Conservation (phyloP, 176 grass and related monocot species). For the Cymbopogon citratus region DNA sequence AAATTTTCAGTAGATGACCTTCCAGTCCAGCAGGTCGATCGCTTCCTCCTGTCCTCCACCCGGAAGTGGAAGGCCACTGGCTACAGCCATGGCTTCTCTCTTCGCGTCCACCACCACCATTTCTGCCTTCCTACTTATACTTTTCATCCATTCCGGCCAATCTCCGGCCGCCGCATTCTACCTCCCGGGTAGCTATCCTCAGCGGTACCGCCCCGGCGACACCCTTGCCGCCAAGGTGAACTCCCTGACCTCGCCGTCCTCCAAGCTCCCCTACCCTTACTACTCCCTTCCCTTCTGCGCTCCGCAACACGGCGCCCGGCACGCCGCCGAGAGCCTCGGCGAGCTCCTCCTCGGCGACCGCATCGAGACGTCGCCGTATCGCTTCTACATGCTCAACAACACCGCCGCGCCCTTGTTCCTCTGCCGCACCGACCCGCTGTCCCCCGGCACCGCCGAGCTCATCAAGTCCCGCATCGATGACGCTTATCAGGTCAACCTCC, state of each 20-base stretch:
- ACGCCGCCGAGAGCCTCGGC: slow-evolving; percentile 56
- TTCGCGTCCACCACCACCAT: background rate
- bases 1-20: background rate
- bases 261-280: slow-evolving; percentile 58
- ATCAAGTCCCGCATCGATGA: slow-evolving; percentile 55
- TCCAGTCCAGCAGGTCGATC: background rate
- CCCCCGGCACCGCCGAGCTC: slow-evolving; percentile 24
- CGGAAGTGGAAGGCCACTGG: background rate
- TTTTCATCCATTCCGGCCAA: background rate
- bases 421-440: slow-evolving; percentile 36
- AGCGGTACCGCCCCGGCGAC: slow-evolving; percentile 38
- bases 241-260: slow-evolving; percentile 54
- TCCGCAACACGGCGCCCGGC: slow-evolving; percentile 34
- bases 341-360: slow-evolving; percentile 73
- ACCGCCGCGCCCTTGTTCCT: slow-evolving; percentile 27
- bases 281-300: slow-evolving; percentile 63
- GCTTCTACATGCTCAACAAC: slow-evolving; percentile 51
- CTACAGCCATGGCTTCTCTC: slow-evolving; percentile 5
- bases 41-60: background rate
- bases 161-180: slow-evolving; percentile 40
- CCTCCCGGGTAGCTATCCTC: slow-evolving; percentile 61
- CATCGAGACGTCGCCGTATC: slow-evolving; percentile 67
- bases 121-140: background rate
- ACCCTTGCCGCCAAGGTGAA: slow-evolving; percentile 48
- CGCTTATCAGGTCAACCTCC: slow-evolving; percentile 59